Evolutionary conservation across 2,329 filamentous ascomycete genomes (phyloP).

Genomic region (Aspergillus hiratsukae): DNA sequence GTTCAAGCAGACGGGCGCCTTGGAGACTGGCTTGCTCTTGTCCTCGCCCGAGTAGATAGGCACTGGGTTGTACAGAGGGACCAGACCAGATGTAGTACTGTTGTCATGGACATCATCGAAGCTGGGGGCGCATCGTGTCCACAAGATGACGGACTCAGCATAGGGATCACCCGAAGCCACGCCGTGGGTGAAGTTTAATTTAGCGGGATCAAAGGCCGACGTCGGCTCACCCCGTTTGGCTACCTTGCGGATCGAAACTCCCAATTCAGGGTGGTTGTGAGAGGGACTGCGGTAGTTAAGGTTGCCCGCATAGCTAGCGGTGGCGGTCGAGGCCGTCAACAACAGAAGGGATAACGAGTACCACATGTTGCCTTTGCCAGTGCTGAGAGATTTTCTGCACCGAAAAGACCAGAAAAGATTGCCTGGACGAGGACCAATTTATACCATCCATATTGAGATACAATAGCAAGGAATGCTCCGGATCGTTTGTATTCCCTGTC

Average conservation of each 20-base stretch:
- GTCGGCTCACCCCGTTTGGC: conserved; percentile 50
- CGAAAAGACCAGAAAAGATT: neutral
- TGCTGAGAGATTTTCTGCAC: neutral
- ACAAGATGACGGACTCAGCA: conserved; percentile 41
- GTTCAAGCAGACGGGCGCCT: conserved; percentile 62
- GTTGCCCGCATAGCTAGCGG: conserved; percentile 43
- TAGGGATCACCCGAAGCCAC: conserved; percentile 49
- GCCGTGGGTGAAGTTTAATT: conserved; percentile 62
- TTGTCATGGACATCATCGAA: conserved; percentile 47
- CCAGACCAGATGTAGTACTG: conserved; percentile 54
- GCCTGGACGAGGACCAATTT: neutral
- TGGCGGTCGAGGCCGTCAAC: neutral
- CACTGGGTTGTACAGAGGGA: conserved; percentile 49
- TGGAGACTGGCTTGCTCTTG: conserved; percentile 50
- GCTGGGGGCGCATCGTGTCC: conserved; percentile 41
- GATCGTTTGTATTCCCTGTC: neutral
- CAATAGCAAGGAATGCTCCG: neutral
- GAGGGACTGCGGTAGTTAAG: conserved; percentile 67
- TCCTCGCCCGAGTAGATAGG: neutral
- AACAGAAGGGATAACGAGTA: neutral
- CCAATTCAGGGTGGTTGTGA: conserved; percentile 57
- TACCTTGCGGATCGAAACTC: conserved; percentile 47
- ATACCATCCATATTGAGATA: neutral
- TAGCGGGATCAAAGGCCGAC: conserved; percentile 41
- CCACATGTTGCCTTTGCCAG: neutral